Conservation (phyloP, 805 yeast genomes). For the Ogataea haglerorum region DNA sequence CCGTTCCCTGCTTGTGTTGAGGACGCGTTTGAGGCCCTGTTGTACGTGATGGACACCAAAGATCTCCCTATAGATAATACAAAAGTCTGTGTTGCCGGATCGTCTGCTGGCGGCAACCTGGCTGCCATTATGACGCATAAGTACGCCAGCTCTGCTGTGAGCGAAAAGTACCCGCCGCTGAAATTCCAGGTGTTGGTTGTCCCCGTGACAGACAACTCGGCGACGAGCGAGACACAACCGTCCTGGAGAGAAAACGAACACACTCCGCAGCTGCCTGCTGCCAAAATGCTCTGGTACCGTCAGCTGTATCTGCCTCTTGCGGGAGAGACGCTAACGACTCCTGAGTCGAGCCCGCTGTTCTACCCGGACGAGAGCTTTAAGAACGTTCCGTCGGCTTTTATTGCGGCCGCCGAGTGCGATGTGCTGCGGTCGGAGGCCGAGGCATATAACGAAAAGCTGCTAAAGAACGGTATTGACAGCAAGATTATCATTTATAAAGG, state of each 20-base stretch:
- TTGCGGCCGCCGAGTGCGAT: constrained; percentile 44
- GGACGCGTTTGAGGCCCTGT: constrained; percentile 39
- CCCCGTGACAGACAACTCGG: constrained; percentile 43
- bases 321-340: constrained; percentile 32
- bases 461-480: constrained; percentile 35
- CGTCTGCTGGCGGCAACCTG: constrained; percentile 44
- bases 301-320: constrained; percentile 40
- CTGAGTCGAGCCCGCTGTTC: constrained; percentile 39
- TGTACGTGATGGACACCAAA: constrained; percentile 31
- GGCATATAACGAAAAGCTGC: constrained; percentile 38
- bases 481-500: constrained; percentile 38
- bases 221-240: constrained; percentile 32
- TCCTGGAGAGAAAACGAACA: constrained; percentile 40
- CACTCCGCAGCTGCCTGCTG: constrained; percentile 43
- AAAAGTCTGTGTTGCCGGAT: constrained; percentile 41
- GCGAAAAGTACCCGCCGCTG: constrained; percentile 32
- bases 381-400: constrained; percentile 39
- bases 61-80: constrained; percentile 29
- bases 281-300: constrained; percentile 45
- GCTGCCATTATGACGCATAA: constrained; percentile 36
- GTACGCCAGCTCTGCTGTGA: constrained; percentile 28
- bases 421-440: constrained; percentile 43
- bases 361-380: constrained; percentile 39
- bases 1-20: constrained; percentile 48
- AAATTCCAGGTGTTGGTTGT: constrained; percentile 41